Evolutionary conservation across 805 yeast species (phyloP).

Genomic region (Suhomyces sp.): DNA sequence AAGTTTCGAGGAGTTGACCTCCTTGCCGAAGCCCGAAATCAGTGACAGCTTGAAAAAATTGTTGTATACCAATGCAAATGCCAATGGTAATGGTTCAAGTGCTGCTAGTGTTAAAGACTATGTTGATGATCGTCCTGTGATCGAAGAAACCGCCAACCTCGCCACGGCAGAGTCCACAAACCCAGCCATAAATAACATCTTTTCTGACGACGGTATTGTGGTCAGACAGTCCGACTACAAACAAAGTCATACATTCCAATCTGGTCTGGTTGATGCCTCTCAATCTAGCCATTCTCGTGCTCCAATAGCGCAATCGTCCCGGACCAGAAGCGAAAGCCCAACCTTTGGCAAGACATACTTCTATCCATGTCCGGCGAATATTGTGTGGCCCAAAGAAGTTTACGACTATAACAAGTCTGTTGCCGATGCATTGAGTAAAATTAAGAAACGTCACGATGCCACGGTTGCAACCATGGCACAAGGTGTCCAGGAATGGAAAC

Average conservation of each 20-base stretch:
- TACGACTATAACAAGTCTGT: constrained; percentile 68
- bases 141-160: constrained; percentile 18
- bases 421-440: constrained; percentile 61
- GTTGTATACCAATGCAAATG: constrained; percentile 21
- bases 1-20: constrained; percentile 79
- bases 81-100: constrained; percentile 8
- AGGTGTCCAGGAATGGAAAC: constrained; percentile 90
- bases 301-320: constrained; percentile 10
- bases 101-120: constrained; percentile 1
- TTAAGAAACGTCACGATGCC: constrained; percentile 86
- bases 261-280: not conserved
- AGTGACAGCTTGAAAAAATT: constrained; percentile 40
- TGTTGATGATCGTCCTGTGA: not conserved
- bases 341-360: constrained; percentile 47
- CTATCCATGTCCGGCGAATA: constrained; percentile 53
- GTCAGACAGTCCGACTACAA: constrained; percentile 19
- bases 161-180: constrained; percentile 30
- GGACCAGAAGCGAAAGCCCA: constrained; percentile 19
- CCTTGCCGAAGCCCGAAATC: constrained; percentile 57
- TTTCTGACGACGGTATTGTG: constrained; percentile 54
- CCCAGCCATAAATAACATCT: constrained; percentile 41
- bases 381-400: constrained; percentile 72
- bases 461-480: constrained; percentile 90
- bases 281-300: constrained; percentile 18
- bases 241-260: not conserved